A percentile compares a stretch with the other conserved stretches of the same genome.
These are phyloP conservation scores for Juglanconis oblonga DNA, from an alignment of 2,329 filamentous ascomycete species.

Conservation along the genomic window DNA sequence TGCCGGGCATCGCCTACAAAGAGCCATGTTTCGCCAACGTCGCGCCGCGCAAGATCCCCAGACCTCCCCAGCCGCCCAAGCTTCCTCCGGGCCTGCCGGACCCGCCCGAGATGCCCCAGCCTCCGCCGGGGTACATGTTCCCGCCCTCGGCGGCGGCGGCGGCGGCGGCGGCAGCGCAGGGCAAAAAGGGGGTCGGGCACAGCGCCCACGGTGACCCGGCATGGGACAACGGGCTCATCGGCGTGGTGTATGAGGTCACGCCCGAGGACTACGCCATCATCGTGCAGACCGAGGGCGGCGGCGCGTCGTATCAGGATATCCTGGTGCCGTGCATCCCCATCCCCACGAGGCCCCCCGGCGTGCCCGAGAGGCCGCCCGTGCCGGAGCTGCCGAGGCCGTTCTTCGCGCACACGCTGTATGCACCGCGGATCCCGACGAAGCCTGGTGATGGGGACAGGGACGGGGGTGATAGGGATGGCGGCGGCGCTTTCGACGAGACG, in stretches of 20 bases:
- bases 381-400: slow-evolving; percentile 60
- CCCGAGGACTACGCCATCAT: slow-evolving; percentile 78
- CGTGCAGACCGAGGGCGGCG: slow-evolving; percentile 86
- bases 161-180: slow-evolving; percentile 9
- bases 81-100: slow-evolving; percentile 28
- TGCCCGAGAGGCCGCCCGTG: slow-evolving; percentile 61
- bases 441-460: slow-evolving; percentile 23
- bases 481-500: not conserved
- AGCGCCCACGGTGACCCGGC: slow-evolving; percentile 44
- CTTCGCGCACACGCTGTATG: slow-evolving; percentile 81
- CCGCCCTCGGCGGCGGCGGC: slow-evolving; percentile 1
- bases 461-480: slow-evolving; percentile 7
- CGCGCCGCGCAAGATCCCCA: slow-evolving; percentile 53
- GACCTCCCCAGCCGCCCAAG: slow-evolving; percentile 28
- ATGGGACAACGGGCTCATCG: slow-evolving; percentile 82
- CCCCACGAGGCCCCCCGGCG: slow-evolving; percentile 47
- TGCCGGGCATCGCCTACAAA: slow-evolving; percentile 78
- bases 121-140: slow-evolving; percentile 12
- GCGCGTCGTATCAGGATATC: slow-evolving; percentile 79
- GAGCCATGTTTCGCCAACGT: slow-evolving; percentile 95
- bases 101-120: slow-evolving; percentile 26
- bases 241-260: slow-evolving; percentile 95
- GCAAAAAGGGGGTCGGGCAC: too few relatives aligned
- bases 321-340: slow-evolving; percentile 75
- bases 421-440: slow-evolving; percentile 49